Evolutionary conservation across 495 filamentous ascomycete species (phyloP), one percentile per base, ranked within the genome.

Genomic region (Neurospora discreta): DNA sequence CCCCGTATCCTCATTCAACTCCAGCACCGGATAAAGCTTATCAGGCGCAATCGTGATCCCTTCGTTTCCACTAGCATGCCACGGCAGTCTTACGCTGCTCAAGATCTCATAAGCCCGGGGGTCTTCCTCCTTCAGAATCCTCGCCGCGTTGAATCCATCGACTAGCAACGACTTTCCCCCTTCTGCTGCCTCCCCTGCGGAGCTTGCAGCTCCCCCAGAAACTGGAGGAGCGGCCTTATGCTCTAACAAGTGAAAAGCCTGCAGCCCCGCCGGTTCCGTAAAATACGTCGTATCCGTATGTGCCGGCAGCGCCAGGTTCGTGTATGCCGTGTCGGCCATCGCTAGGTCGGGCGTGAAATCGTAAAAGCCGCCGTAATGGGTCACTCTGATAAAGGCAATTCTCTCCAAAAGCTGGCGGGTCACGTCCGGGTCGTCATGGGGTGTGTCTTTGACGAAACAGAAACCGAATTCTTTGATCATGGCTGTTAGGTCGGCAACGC

Each of bases 281-380:
- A 97, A 98, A 79, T 98, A 98, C 42, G 94, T 96, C 30, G 87
- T 97, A 80, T 98, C 95, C 5, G 95, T 98, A 78, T 98, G 95
- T 9, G 89, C 89, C 33, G 85, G 85, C 0, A 98, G 84, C 8
- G 87, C 86, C 69, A 94, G 83, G 71, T 87, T 90, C 16, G 94
- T 97, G 80, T 97, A 98, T n/a, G 95, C 95, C 6, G 91, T 97
- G 77, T 98, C 95, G 78, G 93, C 94, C 77, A 87, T 90, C 30
- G 92, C 88, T 20, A 97, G 86, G 78, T 97, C 92, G 39, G 94
- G 89, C 1, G 90, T 94, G 80, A 98, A 97, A 80, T 97, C 93
- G 86, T 94, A 98, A 82, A 98, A 97, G 36, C 91, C 93, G 73
- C 93, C 95, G 78, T 98, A 98, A 78, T 98, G 95, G 0, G 95